A percentile compares a stretch with the other conserved stretches of the same genome.
Conservation (phyloP, 208 protist genomes). For the Wallacemonas sp. region DNA sequence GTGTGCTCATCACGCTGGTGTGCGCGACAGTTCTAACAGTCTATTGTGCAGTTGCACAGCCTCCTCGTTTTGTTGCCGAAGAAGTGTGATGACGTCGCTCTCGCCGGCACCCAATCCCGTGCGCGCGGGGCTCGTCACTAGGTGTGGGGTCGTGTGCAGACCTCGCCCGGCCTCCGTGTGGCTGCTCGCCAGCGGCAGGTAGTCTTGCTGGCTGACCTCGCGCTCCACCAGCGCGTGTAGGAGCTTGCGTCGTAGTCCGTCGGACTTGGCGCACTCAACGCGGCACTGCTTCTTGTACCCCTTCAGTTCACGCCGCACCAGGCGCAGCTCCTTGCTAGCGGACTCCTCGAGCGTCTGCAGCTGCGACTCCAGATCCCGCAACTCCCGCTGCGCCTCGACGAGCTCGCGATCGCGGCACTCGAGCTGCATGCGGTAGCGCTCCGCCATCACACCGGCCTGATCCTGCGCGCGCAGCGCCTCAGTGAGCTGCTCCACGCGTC, state of each 20-base stretch:
- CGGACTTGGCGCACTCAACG: constrained; percentile 46
- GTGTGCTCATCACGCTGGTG: not conserved
- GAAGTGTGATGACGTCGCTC: constrained; percentile 60
- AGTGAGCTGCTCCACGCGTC: constrained; percentile 50
- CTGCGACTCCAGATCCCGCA: constrained; percentile 32
- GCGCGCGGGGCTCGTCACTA: not conserved
- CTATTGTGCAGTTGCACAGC: constrained; percentile 62
- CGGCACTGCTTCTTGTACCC: constrained; percentile 46
- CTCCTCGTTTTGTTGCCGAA: constrained; percentile 65
- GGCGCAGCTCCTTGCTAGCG: constrained; percentile 41
- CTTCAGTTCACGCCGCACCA: constrained; percentile 49
- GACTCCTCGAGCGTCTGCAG: constrained; percentile 58
- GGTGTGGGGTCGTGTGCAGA: not conserved
- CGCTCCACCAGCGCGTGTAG: constrained; percentile 58
- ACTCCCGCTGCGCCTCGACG: constrained; percentile 35
- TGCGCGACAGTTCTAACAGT: constrained; percentile 53
- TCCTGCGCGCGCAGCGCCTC: constrained; percentile 31
- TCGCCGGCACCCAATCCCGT: constrained; percentile 3
- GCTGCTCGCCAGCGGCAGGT: not conserved
- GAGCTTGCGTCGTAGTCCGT: constrained; percentile 59
- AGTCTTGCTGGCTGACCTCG: constrained; percentile 27
- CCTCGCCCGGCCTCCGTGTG: not conserved
- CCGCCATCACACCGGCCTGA: constrained; percentile 39
- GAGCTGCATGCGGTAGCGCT: constrained; percentile 54
- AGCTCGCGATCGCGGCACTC: constrained; percentile 53